Evolutionary conservation across 2,329 filamentous ascomycete genomes (phyloP).

Genomic region (Pseudocercospora macadamiae): DNA sequence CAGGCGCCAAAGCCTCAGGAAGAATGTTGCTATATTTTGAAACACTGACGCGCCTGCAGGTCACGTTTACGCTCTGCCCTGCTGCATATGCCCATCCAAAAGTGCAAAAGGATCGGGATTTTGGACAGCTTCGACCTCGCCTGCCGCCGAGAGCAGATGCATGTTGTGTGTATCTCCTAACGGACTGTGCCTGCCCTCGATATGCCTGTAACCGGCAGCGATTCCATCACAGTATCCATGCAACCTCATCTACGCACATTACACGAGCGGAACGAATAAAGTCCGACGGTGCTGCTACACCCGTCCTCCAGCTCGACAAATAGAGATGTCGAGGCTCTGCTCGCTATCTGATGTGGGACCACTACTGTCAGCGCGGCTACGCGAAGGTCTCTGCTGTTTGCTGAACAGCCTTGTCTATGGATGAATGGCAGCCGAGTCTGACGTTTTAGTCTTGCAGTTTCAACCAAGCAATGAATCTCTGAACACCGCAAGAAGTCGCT

Average conservation of each 20-base stretch:
- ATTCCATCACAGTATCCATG: neutral
- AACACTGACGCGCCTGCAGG: conserved; percentile 3
- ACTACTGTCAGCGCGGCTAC: neutral
- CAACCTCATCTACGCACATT: neutral
- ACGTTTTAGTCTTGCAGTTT: neutral
- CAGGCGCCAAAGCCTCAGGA: neutral
- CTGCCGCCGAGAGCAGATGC: too few species aligned
- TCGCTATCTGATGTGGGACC: neutral
- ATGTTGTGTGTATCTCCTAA: too few species aligned
- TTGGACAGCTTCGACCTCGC: neutral
- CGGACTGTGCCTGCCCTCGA: neutral
- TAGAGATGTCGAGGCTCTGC: neutral
- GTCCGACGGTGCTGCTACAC: neutral
- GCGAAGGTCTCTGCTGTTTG: neutral
- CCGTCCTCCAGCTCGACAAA: neutral
- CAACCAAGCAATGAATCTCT: neutral
- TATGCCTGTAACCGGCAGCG: too few species aligned
- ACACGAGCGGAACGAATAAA: neutral
- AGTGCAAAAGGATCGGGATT: too few species aligned
- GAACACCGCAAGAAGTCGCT: neutral
- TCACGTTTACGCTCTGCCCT: neutral
- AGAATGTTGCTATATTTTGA: conserved; percentile 5
- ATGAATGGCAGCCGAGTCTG: neutral
- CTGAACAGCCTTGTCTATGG: neutral
- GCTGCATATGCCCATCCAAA: neutral